Evolutionary conservation across 495 filamentous ascomycete species (phyloP).

Genomic region (Podospora pseudoanserina): DNA sequence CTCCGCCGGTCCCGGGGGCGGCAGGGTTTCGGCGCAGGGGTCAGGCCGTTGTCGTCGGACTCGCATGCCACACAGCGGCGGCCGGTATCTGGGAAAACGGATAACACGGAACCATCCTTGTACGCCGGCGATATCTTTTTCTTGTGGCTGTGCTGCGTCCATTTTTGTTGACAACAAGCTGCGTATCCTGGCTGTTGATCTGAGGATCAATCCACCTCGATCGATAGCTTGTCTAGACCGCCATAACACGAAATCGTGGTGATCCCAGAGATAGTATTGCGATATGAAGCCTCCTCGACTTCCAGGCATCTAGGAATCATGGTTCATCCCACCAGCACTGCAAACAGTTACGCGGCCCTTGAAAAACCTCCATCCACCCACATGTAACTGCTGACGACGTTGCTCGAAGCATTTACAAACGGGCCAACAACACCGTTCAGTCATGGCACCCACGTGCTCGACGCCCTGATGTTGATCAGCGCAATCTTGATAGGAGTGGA

Average conservation of each 20-base stretch:
- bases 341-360: neutral
- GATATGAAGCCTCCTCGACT: neutral
- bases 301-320: neutral
- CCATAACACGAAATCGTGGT: neutral
- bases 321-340: neutral
- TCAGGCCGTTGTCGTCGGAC: neutral
- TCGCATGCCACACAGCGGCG: neutral
- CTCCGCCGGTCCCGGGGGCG: neutral
- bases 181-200: neutral
- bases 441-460: neutral
- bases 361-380: neutral
- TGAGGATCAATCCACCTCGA: neutral
- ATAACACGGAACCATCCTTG: neutral
- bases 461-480: neutral
- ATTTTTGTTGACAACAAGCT: neutral
- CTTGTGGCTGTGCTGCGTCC: neutral
- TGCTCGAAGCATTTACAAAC: neutral
- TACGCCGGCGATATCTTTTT: neutral
- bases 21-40: conserved; percentile 4
- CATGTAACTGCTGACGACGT: neutral
- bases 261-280: neutral
- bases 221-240: neutral
- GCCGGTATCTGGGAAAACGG: neutral
- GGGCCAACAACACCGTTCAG: neutral
- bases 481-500: neutral